Evolutionary conservation across 352 stramenopile species (phyloP).

Genomic region (Phytophthora multivora): DNA sequence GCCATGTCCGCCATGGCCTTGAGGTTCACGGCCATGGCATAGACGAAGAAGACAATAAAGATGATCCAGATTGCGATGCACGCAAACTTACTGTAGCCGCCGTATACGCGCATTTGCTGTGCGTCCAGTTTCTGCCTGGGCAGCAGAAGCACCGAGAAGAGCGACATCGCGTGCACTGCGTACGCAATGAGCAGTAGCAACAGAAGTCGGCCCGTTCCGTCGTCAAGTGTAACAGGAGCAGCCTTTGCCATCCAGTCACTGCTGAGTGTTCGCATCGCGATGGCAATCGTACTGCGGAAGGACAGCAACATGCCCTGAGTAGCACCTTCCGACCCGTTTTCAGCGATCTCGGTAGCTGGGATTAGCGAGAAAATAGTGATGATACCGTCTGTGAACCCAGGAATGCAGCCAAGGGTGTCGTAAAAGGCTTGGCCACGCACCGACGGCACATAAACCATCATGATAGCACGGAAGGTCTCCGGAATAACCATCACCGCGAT

Average conservation of each 20-base stretch:
- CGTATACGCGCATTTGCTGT: slow-evolving; percentile 68
- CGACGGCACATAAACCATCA: slow-evolving; percentile 60
- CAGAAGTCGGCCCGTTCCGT: slow-evolving; percentile 35
- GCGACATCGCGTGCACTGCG: slow-evolving; percentile 54
- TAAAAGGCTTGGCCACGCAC: slow-evolving; percentile 51
- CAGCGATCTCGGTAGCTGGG: slow-evolving; percentile 67
- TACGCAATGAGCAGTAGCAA: slow-evolving; percentile 60
- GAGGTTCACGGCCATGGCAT: slow-evolving; percentile 57
- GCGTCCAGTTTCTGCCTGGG: slow-evolving; percentile 66
- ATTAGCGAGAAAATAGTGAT: slow-evolving; percentile 78
- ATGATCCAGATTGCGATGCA: slow-evolving; percentile 58
- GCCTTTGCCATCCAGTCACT: slow-evolving; percentile 47
- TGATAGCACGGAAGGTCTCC: slow-evolving; percentile 61
- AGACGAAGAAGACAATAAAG: slow-evolving; percentile 65
- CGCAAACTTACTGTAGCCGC: slow-evolving; percentile 60
- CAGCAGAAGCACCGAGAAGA: slow-evolving; percentile 59
- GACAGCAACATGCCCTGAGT: slow-evolving; percentile 69
- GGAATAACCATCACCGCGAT: slow-evolving; percentile 49
- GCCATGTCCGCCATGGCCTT: slow-evolving; percentile 46
- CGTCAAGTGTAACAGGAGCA: slow-evolving; percentile 28
- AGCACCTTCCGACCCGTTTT: slow-evolving; percentile 71
- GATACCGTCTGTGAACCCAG: slow-evolving; percentile 62
- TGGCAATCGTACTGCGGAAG: slow-evolving; percentile 63
- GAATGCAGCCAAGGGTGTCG: slow-evolving; percentile 53
- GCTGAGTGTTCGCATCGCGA: slow-evolving; percentile 60